Conservation (phyloP, 1,284 basidiomycete genomes). For the Ustilago curta region DNA sequence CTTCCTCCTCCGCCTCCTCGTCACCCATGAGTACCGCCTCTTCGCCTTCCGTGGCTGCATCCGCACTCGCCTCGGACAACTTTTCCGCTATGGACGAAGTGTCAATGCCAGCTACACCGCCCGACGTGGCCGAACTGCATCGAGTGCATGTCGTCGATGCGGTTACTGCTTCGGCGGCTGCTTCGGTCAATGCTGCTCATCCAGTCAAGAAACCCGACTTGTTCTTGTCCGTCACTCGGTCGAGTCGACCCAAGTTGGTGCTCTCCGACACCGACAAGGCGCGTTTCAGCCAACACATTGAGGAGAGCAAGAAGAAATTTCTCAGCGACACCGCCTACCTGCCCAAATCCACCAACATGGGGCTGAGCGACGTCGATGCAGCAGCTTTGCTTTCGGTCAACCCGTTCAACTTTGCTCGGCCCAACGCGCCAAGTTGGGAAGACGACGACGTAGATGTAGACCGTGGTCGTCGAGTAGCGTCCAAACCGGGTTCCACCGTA, state of each 20-base stretch:
- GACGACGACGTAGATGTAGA: constrained; percentile 52
- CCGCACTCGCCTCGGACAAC: constrained; percentile 20
- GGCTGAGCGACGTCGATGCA: constrained; percentile 44
- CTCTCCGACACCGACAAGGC: constrained; percentile 34
- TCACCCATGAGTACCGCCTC: constrained; percentile 29
- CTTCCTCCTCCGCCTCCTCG: constrained; percentile 21
- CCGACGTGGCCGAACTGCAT: constrained; percentile 20
- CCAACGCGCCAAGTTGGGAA: constrained; percentile 35
- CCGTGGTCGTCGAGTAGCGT: constrained; percentile 6
- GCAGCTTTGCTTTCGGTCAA: constrained; percentile 44
- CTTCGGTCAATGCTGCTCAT: constrained; percentile 12
- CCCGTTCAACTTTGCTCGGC: constrained; percentile 38
- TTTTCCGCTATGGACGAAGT: constrained; percentile 35
- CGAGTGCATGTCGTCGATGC: constrained; percentile 17
- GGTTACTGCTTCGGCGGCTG: constrained; percentile 5
- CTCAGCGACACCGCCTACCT: constrained; percentile 45
- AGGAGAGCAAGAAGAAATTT: constrained; percentile 44
- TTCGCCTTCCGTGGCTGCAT: constrained; percentile 31
- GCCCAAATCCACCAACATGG: constrained; percentile 55
- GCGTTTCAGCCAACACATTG: constrained; percentile 34
- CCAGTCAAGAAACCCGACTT: constrained; percentile 22
- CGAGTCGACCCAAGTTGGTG: constrained; percentile 25
- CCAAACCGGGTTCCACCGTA: constrained; percentile 24
- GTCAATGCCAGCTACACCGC: constrained; percentile 46
- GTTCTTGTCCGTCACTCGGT: constrained; percentile 26